Evolutionary conservation across 495 filamentous ascomycete species (phyloP), one percentile per base, ranked within the genome.

Genomic region (Aspergillus bridgeri): DNA sequence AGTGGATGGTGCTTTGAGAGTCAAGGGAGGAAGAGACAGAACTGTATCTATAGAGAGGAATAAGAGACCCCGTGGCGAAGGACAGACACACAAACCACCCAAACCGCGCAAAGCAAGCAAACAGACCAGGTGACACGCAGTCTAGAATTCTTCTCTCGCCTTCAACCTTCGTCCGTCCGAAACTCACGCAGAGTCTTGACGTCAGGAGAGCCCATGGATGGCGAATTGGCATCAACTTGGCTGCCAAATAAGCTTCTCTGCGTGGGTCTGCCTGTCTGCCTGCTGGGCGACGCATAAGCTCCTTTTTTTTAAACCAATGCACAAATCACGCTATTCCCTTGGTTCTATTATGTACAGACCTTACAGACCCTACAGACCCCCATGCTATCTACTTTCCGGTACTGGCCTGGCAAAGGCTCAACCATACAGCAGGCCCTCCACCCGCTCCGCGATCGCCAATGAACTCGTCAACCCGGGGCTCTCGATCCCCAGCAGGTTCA

Each of bases 401-500:
- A 2, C 1, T 13, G 23, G 1, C n/a, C 17, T 18, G 49, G 49
- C 8, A 50, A 6, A 23, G 20, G 23, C 24, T 60, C 48, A 75
- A 51, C 71, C 66, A 73, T 96, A 95, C 62, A 97, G 67, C 56
- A 97, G 71, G 17, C 73, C 76, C 65, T 87, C 77, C 18, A 96
- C 94, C 80, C 83, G 83, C 64, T 95, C 91, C 13, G 78, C 93
- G 74, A 98, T 96, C 11, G 91, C 92, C 76, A 98, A 77, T 55
- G 79, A 85, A 68, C 89, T 93, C 25, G 94, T 98, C 70, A 98
- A 75, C 48, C 94, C 95, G 0, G 94, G 94, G 75, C 90, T 96
- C 75, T 98, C 94, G 69, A 98, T 96, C 6, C 90, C 91, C 64
- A 98, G 66, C 61, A 97, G 69, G 74, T 98, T 97, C 20, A 98